These are phyloP conservation scores for Boletus tomentosulus DNA, from an alignment of 768 basidiomycete genomes.

Conservation along the genomic window DNA sequence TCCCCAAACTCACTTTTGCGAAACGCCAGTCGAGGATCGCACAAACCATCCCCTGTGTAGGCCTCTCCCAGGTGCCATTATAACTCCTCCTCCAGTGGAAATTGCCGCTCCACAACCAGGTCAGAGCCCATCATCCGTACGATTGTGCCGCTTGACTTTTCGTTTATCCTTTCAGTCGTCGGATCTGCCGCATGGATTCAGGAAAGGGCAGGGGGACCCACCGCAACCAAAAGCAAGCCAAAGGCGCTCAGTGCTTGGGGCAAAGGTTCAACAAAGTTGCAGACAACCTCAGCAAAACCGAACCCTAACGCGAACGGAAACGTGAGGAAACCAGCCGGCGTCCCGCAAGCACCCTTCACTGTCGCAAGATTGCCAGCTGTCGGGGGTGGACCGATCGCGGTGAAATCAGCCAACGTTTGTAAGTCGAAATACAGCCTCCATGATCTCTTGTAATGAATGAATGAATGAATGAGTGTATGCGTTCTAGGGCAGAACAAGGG, in stretches of 20 bases:
- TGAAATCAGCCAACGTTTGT: slow-evolving; percentile 30
- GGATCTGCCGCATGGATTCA: slow-evolving; percentile 26
- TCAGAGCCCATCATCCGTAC: slow-evolving; percentile 8
- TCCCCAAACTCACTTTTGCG: slow-evolving; percentile 36
- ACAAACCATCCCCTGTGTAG: slow-evolving; percentile 40
- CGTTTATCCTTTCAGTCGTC: slow-evolving; percentile 18
- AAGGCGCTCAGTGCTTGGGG: slow-evolving; percentile 13
- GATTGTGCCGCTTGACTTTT: slow-evolving; percentile 4
- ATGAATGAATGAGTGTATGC: no score
- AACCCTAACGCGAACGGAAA: slow-evolving; percentile 5
- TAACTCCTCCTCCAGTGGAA: slow-evolving; percentile 19
- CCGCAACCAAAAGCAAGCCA: background rate
- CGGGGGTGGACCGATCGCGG: slow-evolving; percentile 23
- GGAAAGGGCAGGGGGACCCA: slow-evolving; percentile 12
- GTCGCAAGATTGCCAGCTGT: slow-evolving; percentile 20
- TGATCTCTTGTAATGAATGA: background rate
- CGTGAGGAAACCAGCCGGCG: slow-evolving; percentile 8
- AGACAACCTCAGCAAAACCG: slow-evolving; percentile 1
- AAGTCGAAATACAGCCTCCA: slow-evolving; percentile 2
- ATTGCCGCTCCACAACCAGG: slow-evolving; percentile 30
- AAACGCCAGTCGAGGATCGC: slow-evolving; percentile 35
- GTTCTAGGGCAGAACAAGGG: slow-evolving; percentile 15
- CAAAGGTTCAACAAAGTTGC: slow-evolving; percentile 15
- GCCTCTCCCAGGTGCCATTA: slow-evolving; percentile 36
- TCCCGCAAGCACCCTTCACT: slow-evolving; percentile 5